Percentiles rank a stretch among this genome's conserved stretches.
These are phyloP conservation scores for Senecio squalidus DNA, from an alignment of 140 eudicot genomes.

Conservation along the genomic window DNA sequence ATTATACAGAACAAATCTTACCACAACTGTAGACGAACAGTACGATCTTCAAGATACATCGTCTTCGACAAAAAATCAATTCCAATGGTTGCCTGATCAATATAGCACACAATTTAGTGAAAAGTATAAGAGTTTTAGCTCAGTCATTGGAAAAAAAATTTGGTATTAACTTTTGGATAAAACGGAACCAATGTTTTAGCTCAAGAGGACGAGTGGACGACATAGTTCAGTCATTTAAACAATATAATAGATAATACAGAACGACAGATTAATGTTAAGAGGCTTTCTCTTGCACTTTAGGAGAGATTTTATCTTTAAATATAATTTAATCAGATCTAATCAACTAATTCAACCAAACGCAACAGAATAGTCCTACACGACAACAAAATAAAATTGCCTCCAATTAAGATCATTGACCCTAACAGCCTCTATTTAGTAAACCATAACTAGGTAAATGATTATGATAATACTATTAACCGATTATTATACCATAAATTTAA, in stretches of 20 bases:
- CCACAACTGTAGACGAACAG: slow-evolving; percentile 54
- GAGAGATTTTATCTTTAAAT: not conserved
- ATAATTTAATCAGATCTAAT: not conserved
- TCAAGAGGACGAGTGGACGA: too few species aligned
- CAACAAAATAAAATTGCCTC: not conserved
- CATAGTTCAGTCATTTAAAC: slow-evolving; percentile 1
- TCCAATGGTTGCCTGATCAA: slow-evolving; percentile 45
- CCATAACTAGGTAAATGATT: not conserved
- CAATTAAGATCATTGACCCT: not conserved
- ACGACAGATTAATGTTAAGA: not conserved
- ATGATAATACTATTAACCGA: not conserved
- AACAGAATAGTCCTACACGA: not conserved
- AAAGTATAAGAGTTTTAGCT: not conserved
- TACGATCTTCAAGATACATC: slow-evolving; percentile 47
- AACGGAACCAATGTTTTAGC: not conserved
- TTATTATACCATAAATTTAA: not conserved
- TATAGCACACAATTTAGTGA: slow-evolving; percentile 7
- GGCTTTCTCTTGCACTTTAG: not conserved
- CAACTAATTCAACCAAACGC: slow-evolving; percentile 4
- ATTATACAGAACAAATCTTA: slow-evolving; percentile 10
- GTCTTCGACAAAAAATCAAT: slow-evolving; percentile 48
- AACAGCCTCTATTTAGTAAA: not conserved
- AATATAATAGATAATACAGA: not conserved
- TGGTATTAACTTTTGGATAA: slow-evolving; percentile 2
- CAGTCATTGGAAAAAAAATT: not conserved